Conservation (phyloP, 768 basidiomycete genomes). For the Kwoniella newhampshirensis region DNA sequence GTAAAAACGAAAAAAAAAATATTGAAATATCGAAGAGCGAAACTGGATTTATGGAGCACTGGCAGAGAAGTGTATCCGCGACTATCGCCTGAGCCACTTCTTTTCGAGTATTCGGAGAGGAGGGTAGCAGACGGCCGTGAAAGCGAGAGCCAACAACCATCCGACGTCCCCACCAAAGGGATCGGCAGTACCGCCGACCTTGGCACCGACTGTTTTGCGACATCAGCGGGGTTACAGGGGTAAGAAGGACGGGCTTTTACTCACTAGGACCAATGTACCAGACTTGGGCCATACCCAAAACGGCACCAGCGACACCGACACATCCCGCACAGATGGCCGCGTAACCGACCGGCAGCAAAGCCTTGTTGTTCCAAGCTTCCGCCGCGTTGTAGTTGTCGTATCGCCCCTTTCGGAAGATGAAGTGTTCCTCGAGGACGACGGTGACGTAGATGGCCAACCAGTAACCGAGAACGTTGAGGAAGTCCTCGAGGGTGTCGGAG, state of each 20-base stretch:
- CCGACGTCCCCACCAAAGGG: slow-evolving; percentile 59
- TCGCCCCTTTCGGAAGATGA: slow-evolving; percentile 58
- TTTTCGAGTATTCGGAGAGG: slow-evolving; percentile 60
- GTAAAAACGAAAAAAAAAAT: neutral
- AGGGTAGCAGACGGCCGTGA: slow-evolving; percentile 59
- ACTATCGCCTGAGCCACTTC: slow-evolving; percentile 16
- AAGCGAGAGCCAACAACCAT: slow-evolving; percentile 59
- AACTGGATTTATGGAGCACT: too few relatives aligned
- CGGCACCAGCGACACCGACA: slow-evolving; percentile 57
- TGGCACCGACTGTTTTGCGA: slow-evolving; percentile 52
- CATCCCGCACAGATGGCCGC: slow-evolving; percentile 54
- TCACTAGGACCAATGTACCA: slow-evolving; percentile 59
- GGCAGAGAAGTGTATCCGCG: too few relatives aligned
- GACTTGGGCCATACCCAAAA: slow-evolving; percentile 59
- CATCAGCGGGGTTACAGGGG: neutral
- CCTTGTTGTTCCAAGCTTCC: slow-evolving; percentile 49
- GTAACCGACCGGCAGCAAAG: slow-evolving; percentile 54
- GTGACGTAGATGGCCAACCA: slow-evolving; percentile 60
- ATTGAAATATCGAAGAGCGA: neutral
- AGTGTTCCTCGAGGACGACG: slow-evolving; percentile 60
- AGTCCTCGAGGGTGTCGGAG: slow-evolving; percentile 56
- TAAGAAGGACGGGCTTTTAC: neutral
- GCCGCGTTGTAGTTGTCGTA: slow-evolving; percentile 54
- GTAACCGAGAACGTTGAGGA: slow-evolving; percentile 53
- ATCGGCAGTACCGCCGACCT: slow-evolving; percentile 55